Evolutionary conservation across 495 filamentous ascomycete genomes (phyloP), one percentile per base, ranked within the genome.

Genomic region (Bathelium albidoporum): DNA sequence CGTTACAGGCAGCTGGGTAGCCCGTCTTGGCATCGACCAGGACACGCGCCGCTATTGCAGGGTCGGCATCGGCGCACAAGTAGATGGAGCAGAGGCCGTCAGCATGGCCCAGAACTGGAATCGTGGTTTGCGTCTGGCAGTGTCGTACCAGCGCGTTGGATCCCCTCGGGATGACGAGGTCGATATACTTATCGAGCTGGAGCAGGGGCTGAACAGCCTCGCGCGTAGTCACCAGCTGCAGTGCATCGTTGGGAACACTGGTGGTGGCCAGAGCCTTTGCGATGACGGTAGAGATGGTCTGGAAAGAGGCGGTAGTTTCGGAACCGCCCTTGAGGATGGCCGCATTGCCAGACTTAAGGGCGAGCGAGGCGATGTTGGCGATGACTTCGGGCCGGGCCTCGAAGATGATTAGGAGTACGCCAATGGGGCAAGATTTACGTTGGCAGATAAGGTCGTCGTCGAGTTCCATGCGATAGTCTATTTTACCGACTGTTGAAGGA

Each of bases 311-410:
- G 24, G 87, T 91, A 2, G 94, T 96, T 75, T 99, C 94, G 73
- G 96, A 96, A 59, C 94, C 94, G 67, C 90, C 87, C 82, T 99
- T 99, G 55, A 99, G 77, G 64, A 99, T 97, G 62, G 92, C 94
- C 29, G 94, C 88, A 78, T 99, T 99, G 62, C 91, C 94, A 18
- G 94, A 97, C 73, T 99, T 99, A 66, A 99, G 87, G 12, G 95
- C 91, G 39, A 99, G 80, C n/a, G 95, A 88, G 61, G 93, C 90
- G 65, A 99, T 97, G 71, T 99, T 99, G 49, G 95, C 94, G 73
- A 99, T 99, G 62, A 99, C 95, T 73, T 99, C 94, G 10, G 94
- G 94, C 32, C 94, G 88, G 26, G 95, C 95, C 76, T 98, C 94
- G 70, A 98, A 98, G 64, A 98, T 97, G 68, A 97, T 95, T 58